phyloP scores from a whole-genome alignment of 2,329 filamentous ascomycete genomes.

The Drechslerella stenobrocha region DNA sequence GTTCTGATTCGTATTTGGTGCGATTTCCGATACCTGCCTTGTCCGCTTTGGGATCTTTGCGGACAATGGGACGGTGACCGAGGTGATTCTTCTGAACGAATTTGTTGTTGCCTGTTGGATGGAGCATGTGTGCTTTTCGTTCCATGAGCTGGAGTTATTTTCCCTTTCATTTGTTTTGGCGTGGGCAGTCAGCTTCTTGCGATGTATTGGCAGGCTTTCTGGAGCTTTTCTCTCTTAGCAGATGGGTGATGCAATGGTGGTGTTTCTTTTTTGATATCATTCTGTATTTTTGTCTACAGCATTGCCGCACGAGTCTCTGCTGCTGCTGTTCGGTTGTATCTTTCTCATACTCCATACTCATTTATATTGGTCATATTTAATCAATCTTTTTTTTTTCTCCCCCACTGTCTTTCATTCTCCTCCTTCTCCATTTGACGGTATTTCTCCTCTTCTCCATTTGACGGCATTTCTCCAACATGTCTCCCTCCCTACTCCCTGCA shows the following conservation, averaged over 20 bases:
- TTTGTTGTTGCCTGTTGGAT: no score
- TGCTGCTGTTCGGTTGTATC: no score
- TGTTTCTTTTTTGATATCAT: no score
- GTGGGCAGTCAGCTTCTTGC: slow-evolving; percentile 5
- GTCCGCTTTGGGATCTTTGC: slow-evolving; percentile 5
- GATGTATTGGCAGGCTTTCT: no score
- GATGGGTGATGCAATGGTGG: no score
- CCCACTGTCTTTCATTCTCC: not conserved
- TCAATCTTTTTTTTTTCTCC: slow-evolving; percentile 4
- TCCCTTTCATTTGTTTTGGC: slow-evolving; percentile 11
- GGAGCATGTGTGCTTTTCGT: no score
- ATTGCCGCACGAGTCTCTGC: no score
- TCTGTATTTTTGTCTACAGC: no score
- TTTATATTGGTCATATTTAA: no score
- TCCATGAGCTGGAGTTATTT: slow-evolving; percentile 13
- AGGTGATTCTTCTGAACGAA: no score
- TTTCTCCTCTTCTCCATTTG: slow-evolving; percentile 2
- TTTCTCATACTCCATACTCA: no score
- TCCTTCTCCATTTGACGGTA: not conserved
- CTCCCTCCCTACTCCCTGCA: slow-evolving; percentile 3
- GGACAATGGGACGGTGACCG: not conserved
- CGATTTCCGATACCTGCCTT: not conserved
- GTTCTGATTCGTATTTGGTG: slow-evolving; percentile 8
- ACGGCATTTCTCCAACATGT: slow-evolving; percentile 14
- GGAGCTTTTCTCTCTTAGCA: no score